Base-by-base conservation (phyloP, 148 eudicot genomes). In the Fagopyrum homotropicum region DNA sequence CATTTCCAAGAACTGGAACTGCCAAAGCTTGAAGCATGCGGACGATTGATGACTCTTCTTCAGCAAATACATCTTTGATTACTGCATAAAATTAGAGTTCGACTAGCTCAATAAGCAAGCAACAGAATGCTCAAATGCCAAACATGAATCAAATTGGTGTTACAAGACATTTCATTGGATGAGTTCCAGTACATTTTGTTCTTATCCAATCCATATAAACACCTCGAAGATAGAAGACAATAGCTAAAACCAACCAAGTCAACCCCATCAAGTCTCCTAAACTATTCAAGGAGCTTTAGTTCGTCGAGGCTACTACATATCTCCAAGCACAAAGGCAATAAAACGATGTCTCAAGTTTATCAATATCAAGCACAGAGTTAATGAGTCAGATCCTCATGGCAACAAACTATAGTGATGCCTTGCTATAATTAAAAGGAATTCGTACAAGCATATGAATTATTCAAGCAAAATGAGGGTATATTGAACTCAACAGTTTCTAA, bases 21-120 rank as follows among this genome's bases (percentile, higher is more conserved):
- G 98, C 93, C 79, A 93, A 73, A 77, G 91, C 90, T 76, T 86
- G 98, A 77, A 93, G 90, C 93, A 89, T 83, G 72, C 95, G 95
- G 57, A 87, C 80, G 75, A 91, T 75, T 72, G 85, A 83, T 14
- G 98, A 89, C 66, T 91, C 97, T 73, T 84, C 90, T 80, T 89
- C 97, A 14, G 83, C 85, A 76, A 81, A 88, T n/a, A 91, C 73
- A 68, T 85, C 86, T 81, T 81, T 84, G 45, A 80, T 83, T 76
- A 88, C 98, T 91, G 79, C 85, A 82, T 54, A 35, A 64, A 64
- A 64, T 14, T 14, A 5, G 29, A 64, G 46, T 40, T 64, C 46
- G 40, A 40, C 70, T 14, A 64, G 45, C 70, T 40, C 0, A 35
- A 64, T 12, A 40, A 35, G 45, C 17, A 64, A 15, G 46, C 17